phyloP scores from a whole-genome alignment of 441 rosid species.

The Monsonia emarginata region DNA sequence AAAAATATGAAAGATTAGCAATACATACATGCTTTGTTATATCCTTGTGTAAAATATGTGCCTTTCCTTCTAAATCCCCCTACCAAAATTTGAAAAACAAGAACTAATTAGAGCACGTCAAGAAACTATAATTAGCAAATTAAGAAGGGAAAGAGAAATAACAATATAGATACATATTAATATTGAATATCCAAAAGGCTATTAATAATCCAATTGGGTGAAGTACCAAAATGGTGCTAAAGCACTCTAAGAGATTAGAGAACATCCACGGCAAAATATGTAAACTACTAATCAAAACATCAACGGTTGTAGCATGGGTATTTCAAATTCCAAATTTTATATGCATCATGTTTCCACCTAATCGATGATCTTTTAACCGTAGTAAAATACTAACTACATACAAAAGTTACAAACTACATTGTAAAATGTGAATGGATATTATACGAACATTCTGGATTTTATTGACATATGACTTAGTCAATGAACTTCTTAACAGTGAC shows the following conservation, averaged over 20 bases:
- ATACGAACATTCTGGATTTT: too few species aligned
- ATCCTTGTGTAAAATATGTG: constrained; percentile 52
- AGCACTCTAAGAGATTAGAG: background rate
- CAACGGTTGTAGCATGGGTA: too few species aligned
- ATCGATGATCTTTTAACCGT: background rate
- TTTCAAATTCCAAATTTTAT: background rate
- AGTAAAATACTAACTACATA: background rate
- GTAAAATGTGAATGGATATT: too few species aligned
- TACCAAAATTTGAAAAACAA: constrained; percentile 20
- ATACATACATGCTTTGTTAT: constrained; percentile 68
- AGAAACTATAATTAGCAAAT: background rate
- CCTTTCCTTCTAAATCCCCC: constrained; percentile 71
- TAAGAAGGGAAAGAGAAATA: background rate
- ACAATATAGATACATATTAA: background rate
- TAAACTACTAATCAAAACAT: background rate
- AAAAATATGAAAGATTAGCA: background rate
- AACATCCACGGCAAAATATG: background rate
- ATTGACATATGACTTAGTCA: too few species aligned
- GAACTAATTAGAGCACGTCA: background rate
- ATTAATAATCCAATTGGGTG: background rate
- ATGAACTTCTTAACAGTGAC: background rate
- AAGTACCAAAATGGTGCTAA: background rate
- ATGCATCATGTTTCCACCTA: background rate
- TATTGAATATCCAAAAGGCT: background rate
- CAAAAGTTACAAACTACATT: too few species aligned